Percentiles rank a stretch among this genome's conserved stretches.
These are phyloP conservation scores for Trichophyton schoenleinii DNA, from an alignment of 2,329 filamentous ascomycete genomes.

Conservation along the genomic window DNA sequence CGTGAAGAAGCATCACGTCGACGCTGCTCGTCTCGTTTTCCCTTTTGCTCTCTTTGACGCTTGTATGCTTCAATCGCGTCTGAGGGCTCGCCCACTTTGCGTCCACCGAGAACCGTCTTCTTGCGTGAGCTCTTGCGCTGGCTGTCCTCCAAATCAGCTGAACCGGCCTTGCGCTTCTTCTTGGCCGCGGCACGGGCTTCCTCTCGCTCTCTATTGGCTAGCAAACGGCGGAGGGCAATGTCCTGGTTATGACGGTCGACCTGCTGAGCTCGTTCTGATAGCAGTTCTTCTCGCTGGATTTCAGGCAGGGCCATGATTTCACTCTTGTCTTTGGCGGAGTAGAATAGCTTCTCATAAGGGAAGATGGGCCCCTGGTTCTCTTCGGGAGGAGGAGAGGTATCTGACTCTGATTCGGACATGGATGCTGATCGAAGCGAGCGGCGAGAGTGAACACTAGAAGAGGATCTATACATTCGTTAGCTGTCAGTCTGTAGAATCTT, in stretches of 20 bases:
- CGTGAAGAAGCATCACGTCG: slow-evolving; percentile 29
- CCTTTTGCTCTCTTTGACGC: slow-evolving; percentile 47
- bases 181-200: slow-evolving; percentile 40
- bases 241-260: slow-evolving; percentile 74
- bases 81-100: slow-evolving; percentile 55
- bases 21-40: slow-evolving; percentile 36
- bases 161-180: slow-evolving; percentile 55
- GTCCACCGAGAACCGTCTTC: slow-evolving; percentile 53
- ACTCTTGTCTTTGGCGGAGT: slow-evolving; percentile 58
- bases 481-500: neutral
- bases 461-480: slow-evolving; percentile 35
- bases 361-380: slow-evolving; percentile 46
- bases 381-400: slow-evolving; percentile 38
- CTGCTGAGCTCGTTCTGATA: slow-evolving; percentile 75
- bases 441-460: slow-evolving; percentile 50
- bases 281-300: slow-evolving; percentile 77
- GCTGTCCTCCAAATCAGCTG: slow-evolving; percentile 64
- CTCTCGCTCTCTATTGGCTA: slow-evolving; percentile 54
- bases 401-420: slow-evolving; percentile 80
- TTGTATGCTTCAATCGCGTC: slow-evolving; percentile 62
- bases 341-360: slow-evolving; percentile 78
- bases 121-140: slow-evolving; percentile 62
- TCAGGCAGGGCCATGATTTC: slow-evolving; percentile 78
- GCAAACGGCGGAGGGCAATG: slow-evolving; percentile 63
- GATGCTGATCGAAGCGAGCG: slow-evolving; percentile 63